A percentile compares a stretch with the other conserved stretches of the same genome.
phyloP scores from a whole-genome alignment of 2,329 filamentous ascomycete genomes.

The Botrytis fragariae region DNA sequence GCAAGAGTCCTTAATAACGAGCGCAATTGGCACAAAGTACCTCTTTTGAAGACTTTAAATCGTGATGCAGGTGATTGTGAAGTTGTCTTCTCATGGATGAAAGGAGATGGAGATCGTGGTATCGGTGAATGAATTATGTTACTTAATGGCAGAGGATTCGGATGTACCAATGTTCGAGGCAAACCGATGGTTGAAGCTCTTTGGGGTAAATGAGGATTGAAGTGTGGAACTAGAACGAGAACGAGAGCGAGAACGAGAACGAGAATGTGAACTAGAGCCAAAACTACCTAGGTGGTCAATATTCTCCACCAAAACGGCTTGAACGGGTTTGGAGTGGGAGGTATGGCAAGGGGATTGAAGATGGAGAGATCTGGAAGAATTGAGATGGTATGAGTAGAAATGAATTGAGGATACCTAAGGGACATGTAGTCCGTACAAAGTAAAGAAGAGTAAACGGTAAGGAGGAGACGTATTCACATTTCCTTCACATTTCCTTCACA shows the following conservation, averaged over 20 bases:
- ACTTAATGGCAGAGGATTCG: not conserved
- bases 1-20: constrained; percentile 43
- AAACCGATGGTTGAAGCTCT: not conserved
- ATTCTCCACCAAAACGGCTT: not conserved
- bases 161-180: not conserved
- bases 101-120: not conserved
- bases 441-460: not conserved
- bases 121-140: not conserved
- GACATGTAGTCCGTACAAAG: not conserved
- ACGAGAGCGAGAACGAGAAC: too few relatives aligned
- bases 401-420: not conserved
- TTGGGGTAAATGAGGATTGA: too few relatives aligned
- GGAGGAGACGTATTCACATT: not conserved
- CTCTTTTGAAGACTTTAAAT: constrained; percentile 32
- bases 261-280: not conserved
- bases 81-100: not conserved
- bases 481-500: not conserved
- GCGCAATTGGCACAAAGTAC: constrained; percentile 55
- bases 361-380: not conserved
- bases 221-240: not conserved
- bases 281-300: not conserved
- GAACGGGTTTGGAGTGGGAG: not conserved
- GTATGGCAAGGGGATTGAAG: not conserved
- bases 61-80: not conserved
- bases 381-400: not conserved